phyloP scores from a whole-genome alignment of 768 basidiomycete species.

The Hygrocybe coccinea region DNA sequence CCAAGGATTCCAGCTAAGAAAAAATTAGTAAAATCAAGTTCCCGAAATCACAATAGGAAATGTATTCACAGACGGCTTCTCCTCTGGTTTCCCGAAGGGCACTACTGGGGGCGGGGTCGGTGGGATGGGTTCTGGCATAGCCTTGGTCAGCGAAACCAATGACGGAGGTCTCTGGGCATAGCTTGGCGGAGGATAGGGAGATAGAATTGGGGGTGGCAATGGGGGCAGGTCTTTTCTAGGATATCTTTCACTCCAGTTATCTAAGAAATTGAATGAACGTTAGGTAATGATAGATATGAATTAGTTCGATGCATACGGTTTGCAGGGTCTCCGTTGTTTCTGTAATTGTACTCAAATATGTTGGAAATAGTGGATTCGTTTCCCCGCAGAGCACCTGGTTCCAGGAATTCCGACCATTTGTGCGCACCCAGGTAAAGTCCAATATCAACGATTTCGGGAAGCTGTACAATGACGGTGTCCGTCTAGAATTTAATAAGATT shows the following conservation, averaged over 20 bases:
- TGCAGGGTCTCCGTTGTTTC: constrained; percentile 1
- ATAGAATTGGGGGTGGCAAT: background rate
- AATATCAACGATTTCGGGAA: background rate
- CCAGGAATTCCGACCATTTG: constrained; percentile 1
- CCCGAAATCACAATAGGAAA: background rate
- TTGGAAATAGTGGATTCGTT: background rate
- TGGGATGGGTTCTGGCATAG: background rate
- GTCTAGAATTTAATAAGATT: background rate
- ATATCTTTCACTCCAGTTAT: constrained; percentile 2
- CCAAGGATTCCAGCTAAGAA: no score
- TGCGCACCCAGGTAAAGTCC: background rate
- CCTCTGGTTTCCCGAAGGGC: no score
- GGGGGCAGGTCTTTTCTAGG: background rate
- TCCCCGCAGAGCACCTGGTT: background rate
- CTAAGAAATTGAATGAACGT: background rate
- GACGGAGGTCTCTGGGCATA: background rate
- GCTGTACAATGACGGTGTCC: background rate
- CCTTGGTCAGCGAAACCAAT: background rate
- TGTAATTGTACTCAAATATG: constrained; percentile 5
- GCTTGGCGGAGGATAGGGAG: constrained; percentile 1
- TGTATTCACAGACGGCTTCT: no score
- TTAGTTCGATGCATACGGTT: background rate
- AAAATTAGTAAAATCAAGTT: background rate
- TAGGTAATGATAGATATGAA: no score
- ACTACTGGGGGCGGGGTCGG: background rate